Conservation (phyloP, 345 rosid genomes). For the Aethionema arabicum region DNA sequence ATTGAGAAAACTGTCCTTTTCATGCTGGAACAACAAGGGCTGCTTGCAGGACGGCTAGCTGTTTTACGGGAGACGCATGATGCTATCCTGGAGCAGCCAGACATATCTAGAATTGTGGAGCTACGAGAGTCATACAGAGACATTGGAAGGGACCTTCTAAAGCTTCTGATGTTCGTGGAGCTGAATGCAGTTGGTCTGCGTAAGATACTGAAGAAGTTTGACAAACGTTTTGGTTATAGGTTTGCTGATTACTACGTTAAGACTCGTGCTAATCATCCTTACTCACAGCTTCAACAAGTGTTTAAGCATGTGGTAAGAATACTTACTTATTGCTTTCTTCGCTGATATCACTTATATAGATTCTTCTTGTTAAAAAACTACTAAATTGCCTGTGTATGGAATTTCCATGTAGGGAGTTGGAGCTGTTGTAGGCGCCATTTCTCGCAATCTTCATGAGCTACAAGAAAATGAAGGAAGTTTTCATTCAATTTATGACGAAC, state of each 20-base stretch:
- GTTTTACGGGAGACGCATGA: slow-evolving; percentile 67
- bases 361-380: slow-evolving; percentile 13
- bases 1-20: slow-evolving; percentile 95
- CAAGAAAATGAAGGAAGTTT: slow-evolving; percentile 96
- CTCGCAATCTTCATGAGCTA: slow-evolving; percentile 98
- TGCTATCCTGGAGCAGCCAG: slow-evolving; percentile 62
- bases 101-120: slow-evolving; percentile 55
- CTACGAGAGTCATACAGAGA: slow-evolving; percentile 79
- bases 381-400: slow-evolving; percentile 9
- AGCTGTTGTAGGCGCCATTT: slow-evolving; percentile 97
- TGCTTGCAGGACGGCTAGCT: slow-evolving; percentile 66
- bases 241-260: slow-evolving; percentile 90
- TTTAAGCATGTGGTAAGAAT: slow-evolving; percentile 95
- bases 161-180: slow-evolving; percentile 84
- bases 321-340: neutral
- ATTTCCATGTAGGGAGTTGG: slow-evolving; percentile 71
- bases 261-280: slow-evolving; percentile 98
- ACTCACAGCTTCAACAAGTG: slow-evolving; percentile 98
- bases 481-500: slow-evolving; percentile 89
- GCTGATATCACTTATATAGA: slow-evolving; percentile 19
- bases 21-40: slow-evolving; percentile 94
- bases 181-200: slow-evolving; percentile 90
- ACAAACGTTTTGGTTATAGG: slow-evolving; percentile 91
- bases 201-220: slow-evolving; percentile 94
- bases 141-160: slow-evolving; percentile 73